Conservation (phyloP, 2,329 filamentous ascomycete species). For the Zasmidium cellare region DNA sequence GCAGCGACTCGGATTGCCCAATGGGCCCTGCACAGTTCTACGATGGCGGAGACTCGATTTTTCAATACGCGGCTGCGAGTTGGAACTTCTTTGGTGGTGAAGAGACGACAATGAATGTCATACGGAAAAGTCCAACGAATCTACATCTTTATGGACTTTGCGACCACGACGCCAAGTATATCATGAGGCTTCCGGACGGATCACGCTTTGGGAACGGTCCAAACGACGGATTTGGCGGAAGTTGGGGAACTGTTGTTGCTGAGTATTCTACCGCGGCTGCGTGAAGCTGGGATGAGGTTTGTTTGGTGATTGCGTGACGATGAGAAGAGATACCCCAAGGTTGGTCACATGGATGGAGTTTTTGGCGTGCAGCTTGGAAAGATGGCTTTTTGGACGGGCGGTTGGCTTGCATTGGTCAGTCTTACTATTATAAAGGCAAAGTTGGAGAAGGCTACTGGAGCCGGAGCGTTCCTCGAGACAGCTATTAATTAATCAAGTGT, state of each 20-base stretch:
- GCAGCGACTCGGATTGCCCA: conserved; percentile 25
- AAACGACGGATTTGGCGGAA: conserved; percentile 11
- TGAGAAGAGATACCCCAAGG: neutral
- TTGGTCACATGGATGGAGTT: neutral
- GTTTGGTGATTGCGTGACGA: neutral
- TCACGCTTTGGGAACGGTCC: conserved; percentile 4
- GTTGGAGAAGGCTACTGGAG: neutral
- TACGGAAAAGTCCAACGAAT: conserved; percentile 6
- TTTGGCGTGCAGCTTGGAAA: neutral
- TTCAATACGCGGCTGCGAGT: conserved; percentile 38
- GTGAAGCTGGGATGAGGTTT: neutral
- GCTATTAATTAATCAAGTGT: no score
- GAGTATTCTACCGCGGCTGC: neutral
- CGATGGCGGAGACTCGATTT: conserved; percentile 30
- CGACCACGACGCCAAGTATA: conserved; percentile 8
- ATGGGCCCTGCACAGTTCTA: conserved; percentile 26
- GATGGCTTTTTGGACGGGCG: neutral
- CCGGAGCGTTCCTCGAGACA: neutral
- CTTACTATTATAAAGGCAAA: neutral
- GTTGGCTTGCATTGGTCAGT: neutral
- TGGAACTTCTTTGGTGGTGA: conserved; percentile 36
- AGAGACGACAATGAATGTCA: conserved; percentile 14
- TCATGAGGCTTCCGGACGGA: conserved; percentile 15
- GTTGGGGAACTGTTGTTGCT: conserved; percentile 15
- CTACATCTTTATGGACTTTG: conserved; percentile 11